Base-by-base conservation (phyloP, 768 basidiomycete genomes). In the Rhodotorula diobovata region DNA sequence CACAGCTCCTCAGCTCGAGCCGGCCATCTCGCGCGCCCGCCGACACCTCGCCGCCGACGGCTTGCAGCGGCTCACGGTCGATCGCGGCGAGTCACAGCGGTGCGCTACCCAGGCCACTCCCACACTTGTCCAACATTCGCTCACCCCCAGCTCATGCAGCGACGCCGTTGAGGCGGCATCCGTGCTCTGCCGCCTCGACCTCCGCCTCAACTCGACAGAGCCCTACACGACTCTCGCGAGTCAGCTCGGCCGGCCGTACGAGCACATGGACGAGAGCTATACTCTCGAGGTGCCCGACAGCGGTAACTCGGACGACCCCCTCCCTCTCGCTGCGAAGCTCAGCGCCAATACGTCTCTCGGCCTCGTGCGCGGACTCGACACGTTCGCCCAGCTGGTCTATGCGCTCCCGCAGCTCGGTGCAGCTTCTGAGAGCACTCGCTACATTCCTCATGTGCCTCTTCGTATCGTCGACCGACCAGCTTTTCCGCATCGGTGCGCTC, bases 321-420 rank as follows among this genome's bases (percentile, higher is more conserved):
- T n/a, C n/a, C 12, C 10, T 14, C 35, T 32, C 25, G 80, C n/a
- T 89, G 87, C 23, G 82, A 78, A 0, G 6, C 79, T 91, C 56
- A 82, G 79, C 0, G 88, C 89, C 15, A 86, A 85, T 72, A 86
- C 61, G 59, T 85, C 87, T 0, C 80, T 90, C 54, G 90, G 90
- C 0, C 79, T 90, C 32, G 84, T 87, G 66, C 81, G 90, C 64
- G 90, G 90, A 6, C 79, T 91, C 70, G 87, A 88, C n/a, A 91
- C 89, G 1, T 91, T 92, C 79, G 82, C 83, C 41, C 88, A 88
- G 77, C 80, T 90, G 46, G 88, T 87, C 83, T 90, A 88, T 76
- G 53, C 50, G 25, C 59, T 72, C 2, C 61, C 54, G 0, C 25
- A 15, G 0, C 15, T 28, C 15, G 15, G 11, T 3, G 18, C 15